Evolutionary conservation across 2,329 filamentous ascomycete genomes (phyloP), one percentile per base, ranked within the genome.

Genomic region (Colletotrichum destructivum): DNA sequence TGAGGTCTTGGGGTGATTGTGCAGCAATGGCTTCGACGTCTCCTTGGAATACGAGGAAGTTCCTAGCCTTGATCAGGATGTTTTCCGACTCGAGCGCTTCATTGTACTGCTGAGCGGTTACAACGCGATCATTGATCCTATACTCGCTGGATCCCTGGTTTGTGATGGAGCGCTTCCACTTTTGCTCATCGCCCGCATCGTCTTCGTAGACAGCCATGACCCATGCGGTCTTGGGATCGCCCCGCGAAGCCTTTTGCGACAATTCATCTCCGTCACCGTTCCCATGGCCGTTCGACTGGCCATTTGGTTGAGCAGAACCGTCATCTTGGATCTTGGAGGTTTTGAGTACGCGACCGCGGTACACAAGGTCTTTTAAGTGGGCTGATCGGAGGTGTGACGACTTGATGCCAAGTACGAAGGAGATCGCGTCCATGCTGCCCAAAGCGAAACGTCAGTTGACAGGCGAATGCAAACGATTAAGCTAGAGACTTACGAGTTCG

Each of bases 181-280:
- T 91, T 79, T 98, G 95, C 81, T 97, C 94, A 78, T 98, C 94
- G 57, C 95, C 96, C 2, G 95, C 95, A 80, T 99, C 96, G 79
- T 99, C 96, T 80, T 98, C 95, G 82, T 98, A 99, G 18, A 99
- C 96, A 40, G 96, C 96, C 95, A 98, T 98, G 16, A 99, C 97
- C 96, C 96, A 99, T 3, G 96, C 97, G 3, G 92, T 96, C 81
- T 95, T 96, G 0, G 96, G 96, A 77, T 99, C 96, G 75, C 91
- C 90, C 46, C 90, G 91, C n/a, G 90, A 91, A 66, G 91, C 88
- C 66, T 90, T 88, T 74, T 92, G 89, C 8, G 87, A 87, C 26
- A 87, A 82, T 49, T 86, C 87, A 46, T 89, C 86, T 46, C 89
- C 90, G 63, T 91, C 90, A 44, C 87, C 88, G 23, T 88, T 88